Evolutionary conservation across 805 yeast genomes (phyloP).

Genomic region (Ogataea pini): DNA sequence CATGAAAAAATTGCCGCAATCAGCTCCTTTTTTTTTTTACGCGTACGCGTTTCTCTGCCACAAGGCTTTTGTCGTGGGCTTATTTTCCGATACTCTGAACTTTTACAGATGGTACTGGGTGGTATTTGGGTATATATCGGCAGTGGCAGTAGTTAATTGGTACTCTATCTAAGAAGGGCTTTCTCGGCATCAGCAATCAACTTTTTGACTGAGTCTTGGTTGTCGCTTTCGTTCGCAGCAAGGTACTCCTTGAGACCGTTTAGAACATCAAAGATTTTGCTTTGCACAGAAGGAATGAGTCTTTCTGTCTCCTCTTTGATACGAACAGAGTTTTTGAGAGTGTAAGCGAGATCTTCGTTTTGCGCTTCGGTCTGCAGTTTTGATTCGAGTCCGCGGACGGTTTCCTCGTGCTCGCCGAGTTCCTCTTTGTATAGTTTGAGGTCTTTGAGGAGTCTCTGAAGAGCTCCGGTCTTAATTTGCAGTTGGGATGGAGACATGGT

Average conservation of each 20-base stretch:
- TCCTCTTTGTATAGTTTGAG: slow-evolving; percentile 62
- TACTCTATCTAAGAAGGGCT: background rate
- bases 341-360: slow-evolving; percentile 30
- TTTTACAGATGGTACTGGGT: background rate
- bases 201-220: slow-evolving; percentile 20
- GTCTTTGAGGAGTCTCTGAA: slow-evolving; percentile 70
- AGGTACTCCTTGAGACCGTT: slow-evolving; percentile 27
- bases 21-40: background rate
- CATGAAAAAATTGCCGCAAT: slow-evolving; percentile 1
- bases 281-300: slow-evolving; percentile 29
- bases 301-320: slow-evolving; percentile 33
- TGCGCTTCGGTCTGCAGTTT: slow-evolving; percentile 17
- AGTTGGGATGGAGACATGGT: slow-evolving; percentile 43
- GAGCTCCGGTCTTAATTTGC: slow-evolving; percentile 71
- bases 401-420: slow-evolving; percentile 34
- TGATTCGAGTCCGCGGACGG: slow-evolving; percentile 11
- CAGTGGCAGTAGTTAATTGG: background rate
- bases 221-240: slow-evolving; percentile 21
- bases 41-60: slow-evolving; percentile 3
- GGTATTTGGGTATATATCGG: background rate
- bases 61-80: background rate
- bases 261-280: slow-evolving; percentile 26
- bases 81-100: background rate
- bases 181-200: slow-evolving; percentile 28
- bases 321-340: slow-evolving; percentile 27